Conservation (phyloP, 805 yeast genomes). For the Nakazawaea pomicola region DNA sequence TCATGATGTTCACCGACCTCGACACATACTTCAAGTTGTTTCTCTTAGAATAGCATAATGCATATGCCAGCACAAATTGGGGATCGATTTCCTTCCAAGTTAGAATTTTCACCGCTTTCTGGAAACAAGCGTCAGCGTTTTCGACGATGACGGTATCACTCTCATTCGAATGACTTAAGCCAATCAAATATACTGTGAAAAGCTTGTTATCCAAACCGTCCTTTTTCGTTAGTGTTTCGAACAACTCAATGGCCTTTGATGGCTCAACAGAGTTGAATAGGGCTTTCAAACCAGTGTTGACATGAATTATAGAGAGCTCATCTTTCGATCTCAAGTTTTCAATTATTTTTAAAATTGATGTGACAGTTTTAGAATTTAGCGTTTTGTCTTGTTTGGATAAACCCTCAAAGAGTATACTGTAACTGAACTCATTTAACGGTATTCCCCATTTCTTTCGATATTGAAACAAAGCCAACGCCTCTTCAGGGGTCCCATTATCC, state of each 20-base stretch:
- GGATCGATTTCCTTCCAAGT: constrained; percentile 2
- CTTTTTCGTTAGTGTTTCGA: constrained; percentile 21
- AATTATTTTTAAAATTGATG: constrained; percentile 28
- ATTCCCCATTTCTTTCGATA: constrained; percentile 61
- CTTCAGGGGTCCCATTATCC: constrained; percentile 33
- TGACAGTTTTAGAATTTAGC: constrained; percentile 23
- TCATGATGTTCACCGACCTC: constrained; percentile 5
- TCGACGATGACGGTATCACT: constrained; percentile 2
- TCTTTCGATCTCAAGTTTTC: constrained; percentile 24
- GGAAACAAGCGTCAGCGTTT: constrained; percentile 5
- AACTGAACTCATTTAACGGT: constrained; percentile 42
- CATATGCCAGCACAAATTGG: constrained; percentile 1
- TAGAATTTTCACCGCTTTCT: background rate
- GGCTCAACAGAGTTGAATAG: constrained; percentile 35
- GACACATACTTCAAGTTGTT: constrained; percentile 5
- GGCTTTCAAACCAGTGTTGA: constrained; percentile 42
- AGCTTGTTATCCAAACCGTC: constrained; percentile 5
- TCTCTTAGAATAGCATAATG: constrained; percentile 5
- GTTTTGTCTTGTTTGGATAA: constrained; percentile 29
- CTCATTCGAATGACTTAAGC: background rate
- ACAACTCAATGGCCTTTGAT: constrained; percentile 32
- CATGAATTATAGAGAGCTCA: constrained; percentile 31
- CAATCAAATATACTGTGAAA: constrained; percentile 8
- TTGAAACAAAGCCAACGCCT: constrained; percentile 45
- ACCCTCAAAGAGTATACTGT: constrained; percentile 42